Evolutionary conservation across 306 rosid genomes (phyloP), one percentile per base, ranked within the genome.

Genomic region (Medicago arabica): DNA sequence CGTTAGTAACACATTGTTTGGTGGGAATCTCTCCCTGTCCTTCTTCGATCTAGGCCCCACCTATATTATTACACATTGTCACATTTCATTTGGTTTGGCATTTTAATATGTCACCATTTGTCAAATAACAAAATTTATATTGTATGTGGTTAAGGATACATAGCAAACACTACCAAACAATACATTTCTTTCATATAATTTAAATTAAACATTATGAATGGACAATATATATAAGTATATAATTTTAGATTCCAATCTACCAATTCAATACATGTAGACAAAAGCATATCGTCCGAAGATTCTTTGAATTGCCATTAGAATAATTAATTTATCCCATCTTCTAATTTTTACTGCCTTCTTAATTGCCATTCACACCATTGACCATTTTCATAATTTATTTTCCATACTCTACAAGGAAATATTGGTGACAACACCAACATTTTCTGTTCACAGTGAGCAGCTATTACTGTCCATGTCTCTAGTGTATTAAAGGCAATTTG

Each of bases 1-100:
- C 54, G 82, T 86, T 51, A 90, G 72, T 17, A 90, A 18, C 44
- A 90, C 96, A 11, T 90, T 90, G 84, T 90, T 90, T 65, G 96
- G 96, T 9, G 96, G 96, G 28, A 90, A 90, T 69, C 92, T 86
- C 69, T 89, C 95, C 1, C 89, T 78, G 84, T 90, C 96, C 23
- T 25, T 83, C 79, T 77, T 83, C 2, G 72, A 60, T 43, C 96
- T 74, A 1, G 96, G 96, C 23, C 96, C 96, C 15, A 90, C 92
- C 96, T 90, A 75, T 7, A 51, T 51, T 16, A 7, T 34, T 34
- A 49, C 53, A 13, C 16, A 47, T 14, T 47, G 15, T 47, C n/a
- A 14, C 0, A 13, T 58, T 58, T 34, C 38, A 34, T 34, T 34
- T 34, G 38, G 38, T 34, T 34, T 28, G 4, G 7, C 38, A 34